Conservation (phyloP, 1,284 basidiomycete genomes). For the Ceratobasidium sp. region DNA sequence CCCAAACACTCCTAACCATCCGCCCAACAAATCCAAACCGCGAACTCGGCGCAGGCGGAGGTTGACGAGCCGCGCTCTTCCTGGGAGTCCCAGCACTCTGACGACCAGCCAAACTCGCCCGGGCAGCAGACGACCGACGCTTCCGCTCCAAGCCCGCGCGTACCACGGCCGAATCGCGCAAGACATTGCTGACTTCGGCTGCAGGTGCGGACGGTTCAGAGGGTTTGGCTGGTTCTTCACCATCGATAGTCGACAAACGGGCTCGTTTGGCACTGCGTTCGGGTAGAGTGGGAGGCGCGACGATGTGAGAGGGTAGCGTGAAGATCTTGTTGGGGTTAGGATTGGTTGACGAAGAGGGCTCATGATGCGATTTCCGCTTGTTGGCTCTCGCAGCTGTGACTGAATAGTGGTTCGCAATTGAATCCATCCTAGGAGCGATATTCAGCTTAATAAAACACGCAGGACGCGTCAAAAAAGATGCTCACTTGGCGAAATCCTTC, state of each 20-base stretch:
- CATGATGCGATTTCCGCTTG: constrained; percentile 54
- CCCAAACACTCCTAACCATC: constrained; percentile 44
- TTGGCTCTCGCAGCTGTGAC: constrained; percentile 60
- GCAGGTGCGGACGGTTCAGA: constrained; percentile 4
- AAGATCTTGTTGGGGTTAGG: constrained; percentile 30
- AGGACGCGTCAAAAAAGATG: background rate
- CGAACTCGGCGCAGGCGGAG: constrained; percentile 1
- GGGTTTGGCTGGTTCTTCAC: background rate
- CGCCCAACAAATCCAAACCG: constrained; percentile 36
- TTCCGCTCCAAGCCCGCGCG: constrained; percentile 29
- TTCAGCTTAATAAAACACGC: background rate
- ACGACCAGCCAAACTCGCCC: constrained; percentile 16
- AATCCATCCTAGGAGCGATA: constrained; percentile 81
- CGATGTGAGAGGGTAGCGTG: constrained; percentile 30
- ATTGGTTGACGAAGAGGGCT: constrained; percentile 17
- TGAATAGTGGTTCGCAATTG: constrained; percentile 74
- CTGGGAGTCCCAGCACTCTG: constrained; percentile 22
- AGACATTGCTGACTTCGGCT: background rate
- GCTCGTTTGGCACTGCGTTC: constrained; percentile 38
- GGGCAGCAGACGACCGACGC: constrained; percentile 30
- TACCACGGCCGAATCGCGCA: constrained; percentile 31
- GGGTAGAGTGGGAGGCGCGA: constrained; percentile 12
- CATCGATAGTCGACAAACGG: constrained; percentile 37
- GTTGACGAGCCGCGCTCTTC: constrained; percentile 10
- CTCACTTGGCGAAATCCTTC: constrained; percentile 69